phyloP scores from a whole-genome alignment of 768 basidiomycete genomes.

The Tricholoma hemisulphureum region DNA sequence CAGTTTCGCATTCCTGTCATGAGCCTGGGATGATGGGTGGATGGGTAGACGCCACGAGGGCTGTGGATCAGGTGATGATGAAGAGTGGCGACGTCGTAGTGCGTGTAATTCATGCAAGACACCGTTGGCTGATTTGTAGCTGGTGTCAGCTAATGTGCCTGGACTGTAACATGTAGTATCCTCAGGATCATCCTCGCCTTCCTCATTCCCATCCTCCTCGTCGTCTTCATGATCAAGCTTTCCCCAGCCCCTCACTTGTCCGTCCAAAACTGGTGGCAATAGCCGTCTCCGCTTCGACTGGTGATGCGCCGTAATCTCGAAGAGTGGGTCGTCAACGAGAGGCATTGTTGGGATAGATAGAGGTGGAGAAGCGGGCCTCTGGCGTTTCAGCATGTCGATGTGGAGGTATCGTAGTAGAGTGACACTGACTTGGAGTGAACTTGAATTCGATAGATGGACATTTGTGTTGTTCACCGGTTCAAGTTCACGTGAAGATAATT shows the following conservation, averaged over 20 bases:
- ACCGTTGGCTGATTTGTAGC: constrained; percentile 63
- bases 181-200: constrained; percentile 14
- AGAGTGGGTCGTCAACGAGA: constrained; percentile 26
- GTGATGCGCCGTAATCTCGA: constrained; percentile 28
- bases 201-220: constrained; percentile 30
- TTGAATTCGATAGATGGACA: neutral
- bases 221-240: constrained; percentile 29
- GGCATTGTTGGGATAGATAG: constrained; percentile 29
- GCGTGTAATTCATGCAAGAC: constrained; percentile 71
- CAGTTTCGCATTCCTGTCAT: neutral
- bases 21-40: neutral
- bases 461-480: neutral
- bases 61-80: constrained; percentile 16
- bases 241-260: constrained; percentile 48
- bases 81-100: constrained; percentile 58
- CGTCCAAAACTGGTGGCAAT: constrained; percentile 52
- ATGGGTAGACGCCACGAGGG: neutral
- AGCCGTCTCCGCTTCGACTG: constrained; percentile 54
- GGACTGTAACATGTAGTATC: constrained; percentile 28
- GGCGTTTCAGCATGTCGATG: constrained; percentile 52
- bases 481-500: neutral
- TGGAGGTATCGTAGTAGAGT: neutral
- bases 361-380: constrained; percentile 45
- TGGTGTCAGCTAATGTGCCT: constrained; percentile 15
- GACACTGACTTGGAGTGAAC: neutral